Base-by-base conservation (phyloP, 768 basidiomycete genomes). In the Podaxis mareebaensis region DNA sequence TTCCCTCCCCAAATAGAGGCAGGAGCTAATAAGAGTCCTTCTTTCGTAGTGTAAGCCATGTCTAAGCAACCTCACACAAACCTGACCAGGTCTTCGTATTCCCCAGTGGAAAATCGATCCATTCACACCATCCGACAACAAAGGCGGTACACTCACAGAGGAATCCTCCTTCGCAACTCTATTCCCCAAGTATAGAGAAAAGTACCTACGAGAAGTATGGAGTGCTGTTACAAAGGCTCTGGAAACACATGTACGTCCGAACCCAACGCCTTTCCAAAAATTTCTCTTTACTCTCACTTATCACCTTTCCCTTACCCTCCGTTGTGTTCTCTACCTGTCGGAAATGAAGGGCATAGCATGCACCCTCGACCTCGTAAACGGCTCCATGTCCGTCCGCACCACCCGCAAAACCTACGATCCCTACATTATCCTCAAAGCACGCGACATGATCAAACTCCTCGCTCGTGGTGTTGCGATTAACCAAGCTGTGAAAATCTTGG, bases 101-200 rank as follows among this genome's bases (percentile, higher is more conserved):
- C 54, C 24, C 26, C 67, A 92, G 89, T 99, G 97, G 97, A 92
- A 92, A 77, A 77, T 99, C 55, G 90, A 96, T 28, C 76, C 89
- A 5, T 98, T 98, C 76, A 72, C 80, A 63, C 80, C 83, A 4
- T 74, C 73, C 44, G 92, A 96, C 76, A 93, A 93, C 76, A 89
- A 88, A 70, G 88, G 84, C 13, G 91, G 92, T 0, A 81, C 91
- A 2, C 95, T 99, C 77, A 83, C 88, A 1, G 96, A 99, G 74
- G 97, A 99, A 79, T 97, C 95, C 3, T 96, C 95, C 0, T 99
- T 99, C 70, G 96, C 96, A 10, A 96, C 97, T 1, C 85, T 99
- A 10, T 99, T 99, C 76, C 97, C 97, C 12, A 99, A 97, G 76
- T 99, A 99, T 73, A 86, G 97, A 68, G 97, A 99, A 84, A 95